A percentile compares a stretch with the other conserved stretches of the same genome.
phyloP scores from a whole-genome alignment of 331 rosid species.

The Cucumis variabilis region DNA sequence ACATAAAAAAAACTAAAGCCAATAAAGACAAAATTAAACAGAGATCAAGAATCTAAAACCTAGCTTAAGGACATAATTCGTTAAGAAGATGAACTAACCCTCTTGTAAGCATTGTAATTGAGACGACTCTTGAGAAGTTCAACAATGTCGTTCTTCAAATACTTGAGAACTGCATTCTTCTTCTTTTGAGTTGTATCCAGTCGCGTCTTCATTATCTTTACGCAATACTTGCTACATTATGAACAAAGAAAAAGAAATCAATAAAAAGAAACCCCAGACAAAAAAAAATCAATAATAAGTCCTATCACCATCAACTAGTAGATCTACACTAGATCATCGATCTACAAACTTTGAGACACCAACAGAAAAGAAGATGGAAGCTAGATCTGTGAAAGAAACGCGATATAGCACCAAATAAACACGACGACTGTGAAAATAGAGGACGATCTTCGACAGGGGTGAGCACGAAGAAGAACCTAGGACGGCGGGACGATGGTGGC shows the following conservation, averaged over 20 bases:
- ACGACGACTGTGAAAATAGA: too few species aligned
- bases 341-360: too few species aligned
- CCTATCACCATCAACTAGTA: too few species aligned
- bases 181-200: constrained; percentile 63
- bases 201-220: constrained; percentile 58
- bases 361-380: too few species aligned
- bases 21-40: neutral
- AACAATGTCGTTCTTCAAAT: too few species aligned
- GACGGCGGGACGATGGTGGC: too few species aligned
- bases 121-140: constrained; percentile 67
- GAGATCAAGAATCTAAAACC: neutral
- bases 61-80: neutral
- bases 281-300: too few species aligned
- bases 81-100: constrained; percentile 54
- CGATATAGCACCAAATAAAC: too few species aligned
- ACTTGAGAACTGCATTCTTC: constrained; percentile 68
- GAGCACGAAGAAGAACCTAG: too few species aligned
- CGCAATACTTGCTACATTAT: constrained; percentile 61
- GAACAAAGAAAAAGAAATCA: neutral
- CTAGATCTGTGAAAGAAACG: too few species aligned
- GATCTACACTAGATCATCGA: too few species aligned
- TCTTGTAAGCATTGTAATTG: constrained; percentile 72
- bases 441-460: too few species aligned
- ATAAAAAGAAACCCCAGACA: constrained; percentile 25
- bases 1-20: neutral